phyloP scores from a whole-genome alignment of 805 yeast genomes.

The Brettanomyces custersianus region DNA sequence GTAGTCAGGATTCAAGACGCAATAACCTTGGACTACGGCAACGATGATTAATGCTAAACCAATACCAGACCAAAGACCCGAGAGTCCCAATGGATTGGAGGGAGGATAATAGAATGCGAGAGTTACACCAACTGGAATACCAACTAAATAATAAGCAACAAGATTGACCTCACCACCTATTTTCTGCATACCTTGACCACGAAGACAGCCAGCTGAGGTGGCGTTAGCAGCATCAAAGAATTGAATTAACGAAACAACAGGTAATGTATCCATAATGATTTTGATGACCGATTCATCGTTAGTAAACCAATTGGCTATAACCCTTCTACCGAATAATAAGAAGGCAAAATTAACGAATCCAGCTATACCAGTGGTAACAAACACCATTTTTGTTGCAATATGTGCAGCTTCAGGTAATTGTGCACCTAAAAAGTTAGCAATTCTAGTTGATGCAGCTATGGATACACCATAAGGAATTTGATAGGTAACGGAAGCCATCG shows the following conservation, averaged over 20 bases:
- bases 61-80: conserved; percentile 29
- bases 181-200: conserved; percentile 52
- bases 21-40: conserved; percentile 39
- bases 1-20: conserved; percentile 39
- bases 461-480: conserved; percentile 73
- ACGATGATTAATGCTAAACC: conserved; percentile 30
- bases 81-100: conserved; percentile 26
- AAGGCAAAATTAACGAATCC: conserved; percentile 19
- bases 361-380: conserved; percentile 16
- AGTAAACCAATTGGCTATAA: conserved; percentile 24
- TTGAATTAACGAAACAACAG: conserved; percentile 29
- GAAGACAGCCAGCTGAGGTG: conserved; percentile 41
- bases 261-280: conserved; percentile 19
- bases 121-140: conserved; percentile 54
- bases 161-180: conserved; percentile 47
- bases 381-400: conserved; percentile 20
- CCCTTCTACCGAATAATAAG: conserved; percentile 16
- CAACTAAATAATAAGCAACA: conserved; percentile 58
- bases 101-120: conserved; percentile 42
- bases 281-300: conserved; percentile 21
- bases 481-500: conserved; percentile 58
- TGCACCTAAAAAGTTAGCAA: conserved; percentile 72
- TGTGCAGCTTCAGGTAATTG: conserved; percentile 23
- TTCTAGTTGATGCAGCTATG: conserved; percentile 67
- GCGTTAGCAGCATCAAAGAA: conserved; percentile 41